Base-by-base conservation (phyloP, 768 basidiomycete species). In the Lactarius trivialis region DNA sequence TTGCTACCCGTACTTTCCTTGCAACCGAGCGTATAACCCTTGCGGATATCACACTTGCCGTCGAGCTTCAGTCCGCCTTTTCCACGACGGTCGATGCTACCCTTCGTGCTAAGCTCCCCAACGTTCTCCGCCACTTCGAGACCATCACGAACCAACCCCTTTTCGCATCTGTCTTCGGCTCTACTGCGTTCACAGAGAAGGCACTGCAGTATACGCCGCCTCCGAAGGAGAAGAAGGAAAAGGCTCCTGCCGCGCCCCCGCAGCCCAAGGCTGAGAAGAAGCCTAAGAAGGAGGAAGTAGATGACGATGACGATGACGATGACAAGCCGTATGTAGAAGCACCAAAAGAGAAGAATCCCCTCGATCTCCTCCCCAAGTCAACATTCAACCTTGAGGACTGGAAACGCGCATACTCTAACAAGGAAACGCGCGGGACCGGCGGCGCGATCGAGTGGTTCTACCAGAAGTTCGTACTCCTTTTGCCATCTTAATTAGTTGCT, bases 321-420 rank as follows among this genome's bases (percentile, higher is more conserved):
- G 88, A 87, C 61, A 74, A 81, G 51, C 85, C 89, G 30, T 85
- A 88, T 26, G 68, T 65, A 57, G 84, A 82, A 55, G 93, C 89
- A 76, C 92, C 95, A 68, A 96, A 96, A 74, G 82, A 76, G 60
- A 94, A 95, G 84, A 96, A 97, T 82, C 96, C 96, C 30, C 85
- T 96, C 56, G 96, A 97, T 67, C 81, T 83, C 65, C 84, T 98
- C 43, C 93, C 93, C 68, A 95, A 91, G 76, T 89, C 90, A 12
- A 77, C 82, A 6, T 85, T 91, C 76, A 93, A 93, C 79, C 84
- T 93, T 60, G 90, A 96, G 75, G 93, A 98, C 76, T 97, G 93
- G 93, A 98, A 98, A 75, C 87, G 92, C 50, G 88, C 90, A 49
- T 99, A 98, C 81, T 97, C 94, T 70, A 98, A 98, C 88, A 86